These are phyloP conservation scores for Trichoderma koningiopsis DNA, from an alignment of 2,329 filamentous ascomycete genomes.

Conservation along the genomic window DNA sequence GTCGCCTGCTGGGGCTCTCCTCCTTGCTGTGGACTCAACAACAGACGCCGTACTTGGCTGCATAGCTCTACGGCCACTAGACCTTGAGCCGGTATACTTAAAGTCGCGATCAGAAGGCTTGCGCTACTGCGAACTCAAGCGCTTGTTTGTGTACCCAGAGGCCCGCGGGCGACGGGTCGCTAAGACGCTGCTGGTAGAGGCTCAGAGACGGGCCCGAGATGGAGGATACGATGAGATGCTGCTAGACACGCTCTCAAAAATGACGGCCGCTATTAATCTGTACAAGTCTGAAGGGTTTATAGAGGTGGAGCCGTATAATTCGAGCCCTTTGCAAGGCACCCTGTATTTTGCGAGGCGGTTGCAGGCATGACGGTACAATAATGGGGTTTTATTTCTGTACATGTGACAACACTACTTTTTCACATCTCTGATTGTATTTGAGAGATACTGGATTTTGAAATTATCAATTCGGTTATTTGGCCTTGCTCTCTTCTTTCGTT, in stretches of 20 bases:
- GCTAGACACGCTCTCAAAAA: slow-evolving; percentile 33
- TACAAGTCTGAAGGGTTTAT: slow-evolving; percentile 34
- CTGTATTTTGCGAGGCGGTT: slow-evolving; percentile 29
- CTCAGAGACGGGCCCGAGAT: slow-evolving; percentile 20
- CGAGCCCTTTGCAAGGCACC: slow-evolving; percentile 31
- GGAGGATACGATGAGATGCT: slow-evolving; percentile 33
- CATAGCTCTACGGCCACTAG: slow-evolving; percentile 32
- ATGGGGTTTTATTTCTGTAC: not conserved
- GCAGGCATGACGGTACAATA: not conserved
- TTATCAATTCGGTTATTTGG: no score
- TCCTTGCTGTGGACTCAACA: slow-evolving; percentile 32
- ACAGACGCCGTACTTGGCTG: slow-evolving; percentile 32
- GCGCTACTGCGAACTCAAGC: slow-evolving; percentile 34
- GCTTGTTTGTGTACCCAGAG: slow-evolving; percentile 35
- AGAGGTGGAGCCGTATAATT: slow-evolving; percentile 29
- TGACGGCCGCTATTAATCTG: slow-evolving; percentile 32
- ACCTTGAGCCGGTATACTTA: slow-evolving; percentile 26
- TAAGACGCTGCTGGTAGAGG: slow-evolving; percentile 29
- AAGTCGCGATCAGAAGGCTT: not conserved
- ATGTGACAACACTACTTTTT: not conserved
- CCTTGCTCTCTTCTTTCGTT: no score
- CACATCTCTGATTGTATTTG: not conserved
- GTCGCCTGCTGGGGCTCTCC: slow-evolving; percentile 31
- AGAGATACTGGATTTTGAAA: no score
- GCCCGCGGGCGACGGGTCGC: slow-evolving; percentile 33